A percentile compares a stretch with the other conserved stretches of the same genome.
Evolutionary conservation across 768 basidiomycete species (phyloP).

Genomic region (Lentinula detonsa): DNA sequence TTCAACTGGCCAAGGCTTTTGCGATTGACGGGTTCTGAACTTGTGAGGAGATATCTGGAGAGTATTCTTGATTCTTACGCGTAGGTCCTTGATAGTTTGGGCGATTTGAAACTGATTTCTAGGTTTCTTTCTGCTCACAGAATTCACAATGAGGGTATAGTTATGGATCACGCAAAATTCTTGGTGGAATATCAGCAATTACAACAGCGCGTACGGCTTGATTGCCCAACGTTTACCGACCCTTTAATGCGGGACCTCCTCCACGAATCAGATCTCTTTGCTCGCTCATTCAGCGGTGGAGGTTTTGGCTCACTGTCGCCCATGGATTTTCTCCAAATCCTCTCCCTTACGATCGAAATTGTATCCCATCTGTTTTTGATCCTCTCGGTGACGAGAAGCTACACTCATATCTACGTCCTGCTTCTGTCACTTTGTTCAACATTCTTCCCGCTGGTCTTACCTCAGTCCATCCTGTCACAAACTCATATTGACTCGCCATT

Average conservation of each 20-base stretch:
- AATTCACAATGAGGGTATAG: conserved; percentile 63
- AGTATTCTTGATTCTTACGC: conserved; percentile 63
- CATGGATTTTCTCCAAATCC: conserved; percentile 69
- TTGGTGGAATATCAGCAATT: conserved; percentile 75
- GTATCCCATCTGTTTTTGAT: conserved; percentile 67
- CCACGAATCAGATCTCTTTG: conserved; percentile 83
- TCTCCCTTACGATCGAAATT: conserved; percentile 68
- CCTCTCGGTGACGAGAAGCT: conserved; percentile 52
- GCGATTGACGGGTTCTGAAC: conserved; percentile 54
- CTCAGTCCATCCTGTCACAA: conserved; percentile 38
- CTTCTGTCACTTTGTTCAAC: conserved; percentile 57
- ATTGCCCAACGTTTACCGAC: conserved; percentile 74
- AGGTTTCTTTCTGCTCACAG: conserved; percentile 26
- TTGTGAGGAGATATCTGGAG: conserved; percentile 59
- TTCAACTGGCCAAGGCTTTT: conserved; percentile 66
- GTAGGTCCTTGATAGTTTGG: conserved; percentile 38
- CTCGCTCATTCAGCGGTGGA: conserved; percentile 72
- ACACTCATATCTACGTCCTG: conserved; percentile 51
- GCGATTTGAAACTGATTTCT: not conserved
- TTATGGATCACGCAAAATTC: conserved; percentile 68
- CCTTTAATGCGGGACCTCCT: conserved; percentile 69
- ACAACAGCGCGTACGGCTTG: conserved; percentile 69
- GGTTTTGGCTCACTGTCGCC: conserved; percentile 79
- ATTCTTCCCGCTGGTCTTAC: conserved; percentile 51
- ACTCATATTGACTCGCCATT: conserved; percentile 37